Conservation (phyloP, 352 stramenopile genomes). For the Globisporangium paroecandrum region DNA sequence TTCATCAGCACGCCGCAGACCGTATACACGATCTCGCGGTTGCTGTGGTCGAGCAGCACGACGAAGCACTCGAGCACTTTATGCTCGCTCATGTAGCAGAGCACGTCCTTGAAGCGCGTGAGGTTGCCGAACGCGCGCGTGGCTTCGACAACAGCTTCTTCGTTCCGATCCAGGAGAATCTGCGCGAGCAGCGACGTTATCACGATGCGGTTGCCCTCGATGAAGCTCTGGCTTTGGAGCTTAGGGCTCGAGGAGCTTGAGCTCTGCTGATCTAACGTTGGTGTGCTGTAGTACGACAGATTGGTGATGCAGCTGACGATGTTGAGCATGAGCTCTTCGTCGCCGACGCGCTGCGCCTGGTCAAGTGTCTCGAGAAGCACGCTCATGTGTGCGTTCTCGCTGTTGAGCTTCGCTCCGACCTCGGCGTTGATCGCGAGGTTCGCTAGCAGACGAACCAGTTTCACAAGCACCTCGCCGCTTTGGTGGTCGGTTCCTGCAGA, state of each 20-base stretch:
- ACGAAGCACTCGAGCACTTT: constrained; percentile 71
- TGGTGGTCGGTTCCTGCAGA: constrained; percentile 21
- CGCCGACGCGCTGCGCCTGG: constrained; percentile 20
- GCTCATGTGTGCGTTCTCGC: constrained; percentile 22
- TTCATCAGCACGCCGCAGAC: constrained; percentile 87
- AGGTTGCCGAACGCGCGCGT: constrained; percentile 85
- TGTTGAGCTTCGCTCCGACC: constrained; percentile 45
- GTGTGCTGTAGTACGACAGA: constrained; percentile 65
- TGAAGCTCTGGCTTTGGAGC: constrained; percentile 24
- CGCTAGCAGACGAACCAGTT: constrained; percentile 73
- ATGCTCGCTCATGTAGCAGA: constrained; percentile 43
- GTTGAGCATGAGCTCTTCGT: constrained; percentile 89
- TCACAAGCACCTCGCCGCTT: constrained; percentile 70
- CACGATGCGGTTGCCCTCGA: constrained; percentile 40
- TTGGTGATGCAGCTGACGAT: constrained; percentile 87
- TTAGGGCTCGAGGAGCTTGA: neutral
- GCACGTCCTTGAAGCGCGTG: constrained; percentile 65
- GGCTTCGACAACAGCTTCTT: constrained; percentile 82
- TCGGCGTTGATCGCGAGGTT: constrained; percentile 82
- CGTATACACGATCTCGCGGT: constrained; percentile 74
- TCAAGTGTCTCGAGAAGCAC: constrained; percentile 47
- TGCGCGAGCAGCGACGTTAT: constrained; percentile 35
- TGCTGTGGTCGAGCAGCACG: constrained; percentile 73
- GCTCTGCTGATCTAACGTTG: neutral
- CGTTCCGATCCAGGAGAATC: constrained; percentile 69